Base-by-base conservation (phyloP, 345 rosid species). In the Acer saccharum region DNA sequence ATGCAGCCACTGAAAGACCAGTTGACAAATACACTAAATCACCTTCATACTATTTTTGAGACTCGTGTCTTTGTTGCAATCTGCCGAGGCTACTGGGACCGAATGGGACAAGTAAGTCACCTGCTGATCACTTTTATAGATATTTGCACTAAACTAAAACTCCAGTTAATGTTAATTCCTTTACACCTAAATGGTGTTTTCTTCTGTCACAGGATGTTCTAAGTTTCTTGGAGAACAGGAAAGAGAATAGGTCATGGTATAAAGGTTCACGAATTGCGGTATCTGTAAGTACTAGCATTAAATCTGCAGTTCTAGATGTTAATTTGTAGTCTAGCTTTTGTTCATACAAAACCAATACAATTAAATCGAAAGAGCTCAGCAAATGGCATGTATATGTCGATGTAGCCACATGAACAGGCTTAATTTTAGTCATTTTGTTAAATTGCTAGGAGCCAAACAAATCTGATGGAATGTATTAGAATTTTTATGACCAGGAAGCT, bases 171-270 rank as follows among this genome's bases (percentile, higher is more conserved):
- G 39, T 35, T n/a, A 32, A 50, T 39, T 11, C 32, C 14, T 67
- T 64, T 21, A 25, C 18, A 41, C 74, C 54, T 4, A 21, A 16
- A 7, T 39, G 67, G 13, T 48, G 27, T 70, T 63, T 79, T 55
- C 39, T 43, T 63, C 35, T 68, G 76, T 62, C 44, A 62, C 84
- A 96, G 99, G 98, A 94, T 77, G 90, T 96, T 68, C 82, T 96
- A 50, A 87, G 86, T 84, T 94, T 96, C 89, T 74, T 96, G 91
- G 98, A 92, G 89, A 92, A 90, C 88, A 87, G 98, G 84, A 96
- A 94, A 76, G 99, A 92, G 86, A 94, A 94, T 79, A 87, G 90
- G 86, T 95, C 98, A 0, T 96, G 99, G 98, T 96, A 96, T 69
- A 96, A 90, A 84, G 97, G 98, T 73, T 90, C 97, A 11, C 86